phyloP scores from a whole-genome alignment of 495 filamentous ascomycete genomes.

The Tuber microsphaerosporum region DNA sequence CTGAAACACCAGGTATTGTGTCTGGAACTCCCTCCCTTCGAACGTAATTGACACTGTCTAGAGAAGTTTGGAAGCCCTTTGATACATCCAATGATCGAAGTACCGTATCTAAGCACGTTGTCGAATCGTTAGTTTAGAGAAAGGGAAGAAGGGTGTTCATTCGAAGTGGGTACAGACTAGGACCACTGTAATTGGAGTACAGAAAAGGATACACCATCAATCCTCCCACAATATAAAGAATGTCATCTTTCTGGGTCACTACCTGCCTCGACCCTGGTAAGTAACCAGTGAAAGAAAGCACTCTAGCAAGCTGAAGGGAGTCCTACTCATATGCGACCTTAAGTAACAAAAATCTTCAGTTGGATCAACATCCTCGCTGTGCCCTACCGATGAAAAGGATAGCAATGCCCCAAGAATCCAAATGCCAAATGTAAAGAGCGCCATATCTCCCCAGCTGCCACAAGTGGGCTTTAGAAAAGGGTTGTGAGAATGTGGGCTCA shows the following conservation, averaged over 20 bases:
- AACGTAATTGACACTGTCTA: neutral
- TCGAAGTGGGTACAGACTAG: neutral
- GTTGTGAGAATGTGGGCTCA: too few species aligned
- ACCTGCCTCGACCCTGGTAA: neutral
- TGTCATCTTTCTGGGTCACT: slow-evolving; percentile 2
- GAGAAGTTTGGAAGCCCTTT: neutral
- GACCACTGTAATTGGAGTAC: neutral
- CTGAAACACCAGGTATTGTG: neutral
- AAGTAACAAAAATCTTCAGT: neutral
- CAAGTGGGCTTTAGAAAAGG: too few species aligned
- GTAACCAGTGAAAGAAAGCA: neutral
- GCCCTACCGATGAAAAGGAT: neutral
- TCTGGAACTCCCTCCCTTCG: neutral
- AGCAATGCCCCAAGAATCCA: too few species aligned
- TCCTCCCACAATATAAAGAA: slow-evolving; percentile 9
- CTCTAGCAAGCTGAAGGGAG: neutral
- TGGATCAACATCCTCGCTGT: neutral
- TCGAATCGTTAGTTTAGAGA: too few species aligned
- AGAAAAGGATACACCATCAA: neutral
- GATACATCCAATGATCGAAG: slow-evolving; percentile 5
- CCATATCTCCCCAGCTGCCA: too few species aligned
- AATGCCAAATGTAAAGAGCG: too few species aligned
- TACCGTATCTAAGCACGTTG: too few species aligned
- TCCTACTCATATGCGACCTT: neutral
- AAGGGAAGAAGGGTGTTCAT: too few species aligned